Conservation (phyloP, 2,329 filamentous ascomycete genomes). For the Orbilia blumenaviensis region DNA sequence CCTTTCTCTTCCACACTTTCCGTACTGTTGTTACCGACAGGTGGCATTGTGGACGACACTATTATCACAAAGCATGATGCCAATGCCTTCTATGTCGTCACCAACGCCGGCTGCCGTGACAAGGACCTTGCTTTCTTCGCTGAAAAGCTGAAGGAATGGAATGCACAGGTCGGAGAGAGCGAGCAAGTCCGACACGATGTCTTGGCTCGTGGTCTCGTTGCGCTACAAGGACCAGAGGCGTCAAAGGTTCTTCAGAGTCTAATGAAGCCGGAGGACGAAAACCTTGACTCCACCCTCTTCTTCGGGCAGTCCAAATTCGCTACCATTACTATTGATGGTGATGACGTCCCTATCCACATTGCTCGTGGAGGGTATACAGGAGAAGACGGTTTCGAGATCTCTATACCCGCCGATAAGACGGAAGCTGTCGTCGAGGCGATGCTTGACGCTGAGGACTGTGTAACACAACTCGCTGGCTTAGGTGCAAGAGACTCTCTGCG, state of each 20-base stretch:
- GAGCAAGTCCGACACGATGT: constrained; percentile 73
- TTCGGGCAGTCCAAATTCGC: constrained; percentile 80
- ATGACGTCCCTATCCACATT: constrained; percentile 69
- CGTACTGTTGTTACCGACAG: constrained; percentile 82
- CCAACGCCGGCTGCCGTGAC: constrained; percentile 88
- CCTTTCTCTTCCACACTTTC: constrained; percentile 80
- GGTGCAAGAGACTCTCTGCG: constrained; percentile 91
- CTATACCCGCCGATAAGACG: constrained; percentile 75
- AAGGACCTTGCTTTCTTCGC: constrained; percentile 84
- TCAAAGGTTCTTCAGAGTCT: constrained; percentile 73
- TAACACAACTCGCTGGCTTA: constrained; percentile 82
- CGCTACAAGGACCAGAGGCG: constrained; percentile 85
- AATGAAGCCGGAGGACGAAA: constrained; percentile 66
- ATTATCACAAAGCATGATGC: constrained; percentile 84
- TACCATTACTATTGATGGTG: constrained; percentile 63
- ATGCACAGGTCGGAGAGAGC: constrained; percentile 66
- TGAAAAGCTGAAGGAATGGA: constrained; percentile 72
- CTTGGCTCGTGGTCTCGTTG: constrained; percentile 79
- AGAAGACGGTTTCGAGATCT: constrained; percentile 98
- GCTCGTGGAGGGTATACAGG: constrained; percentile 94
- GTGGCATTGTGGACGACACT: constrained; percentile 94
- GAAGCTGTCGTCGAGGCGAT: constrained; percentile 75
- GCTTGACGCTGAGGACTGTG: constrained; percentile 67
- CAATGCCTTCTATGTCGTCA: constrained; percentile 84
- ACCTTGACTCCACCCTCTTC: constrained; percentile 73